Evolutionary conservation across 352 stramenopile species (phyloP).

Genomic region (Pythium pectinolyticum): DNA sequence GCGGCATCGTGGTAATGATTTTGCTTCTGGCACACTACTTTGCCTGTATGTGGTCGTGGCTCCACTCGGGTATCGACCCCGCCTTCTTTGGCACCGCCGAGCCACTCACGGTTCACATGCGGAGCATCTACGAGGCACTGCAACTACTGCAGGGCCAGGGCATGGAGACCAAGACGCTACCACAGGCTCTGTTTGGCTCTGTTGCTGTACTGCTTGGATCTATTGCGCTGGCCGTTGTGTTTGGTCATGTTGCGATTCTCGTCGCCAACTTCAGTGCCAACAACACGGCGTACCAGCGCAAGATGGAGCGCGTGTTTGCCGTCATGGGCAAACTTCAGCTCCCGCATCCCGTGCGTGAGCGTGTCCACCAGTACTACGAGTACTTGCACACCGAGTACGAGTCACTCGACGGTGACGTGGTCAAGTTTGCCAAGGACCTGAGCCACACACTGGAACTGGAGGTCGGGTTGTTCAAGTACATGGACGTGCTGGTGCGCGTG

Average conservation of each 20-base stretch:
- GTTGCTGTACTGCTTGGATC: constrained; percentile 53
- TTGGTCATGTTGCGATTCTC: constrained; percentile 63
- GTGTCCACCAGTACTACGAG: constrained; percentile 44
- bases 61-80: constrained; percentile 16
- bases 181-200: constrained; percentile 47
- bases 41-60: constrained; percentile 44
- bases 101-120: not conserved
- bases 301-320: constrained; percentile 68
- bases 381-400: constrained; percentile 1
- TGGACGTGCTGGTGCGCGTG: constrained; percentile 59
- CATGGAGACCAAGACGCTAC: constrained; percentile 24
- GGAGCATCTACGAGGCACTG: constrained; percentile 48
- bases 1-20: constrained; percentile 39
- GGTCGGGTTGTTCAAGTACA: constrained; percentile 62
- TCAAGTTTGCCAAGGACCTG: constrained; percentile 4
- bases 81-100: not conserved
- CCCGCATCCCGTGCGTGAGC: constrained; percentile 42
- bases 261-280: constrained; percentile 66
- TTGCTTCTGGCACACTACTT: constrained; percentile 53
- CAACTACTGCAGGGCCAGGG: constrained; percentile 60
- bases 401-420: not conserved
- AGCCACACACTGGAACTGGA: constrained; percentile 1
- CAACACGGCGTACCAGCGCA: constrained; percentile 55
- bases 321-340: constrained; percentile 61
- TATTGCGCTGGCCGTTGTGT: constrained; percentile 61